phyloP scores from a whole-genome alignment of 495 filamentous ascomycete species.

The Daldinia decipiens region DNA sequence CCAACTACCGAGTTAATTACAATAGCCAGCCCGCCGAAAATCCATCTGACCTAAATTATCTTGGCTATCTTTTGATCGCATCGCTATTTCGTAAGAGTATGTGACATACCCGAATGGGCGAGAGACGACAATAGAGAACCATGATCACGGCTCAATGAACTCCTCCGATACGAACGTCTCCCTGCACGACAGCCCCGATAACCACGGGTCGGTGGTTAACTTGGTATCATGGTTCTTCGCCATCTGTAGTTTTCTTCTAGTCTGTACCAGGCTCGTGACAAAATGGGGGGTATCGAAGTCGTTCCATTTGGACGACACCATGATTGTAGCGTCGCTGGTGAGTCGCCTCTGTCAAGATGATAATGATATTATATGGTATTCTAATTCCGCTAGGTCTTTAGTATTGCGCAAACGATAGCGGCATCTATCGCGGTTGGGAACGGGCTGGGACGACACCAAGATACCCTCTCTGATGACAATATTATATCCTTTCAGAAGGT shows the following conservation, averaged over 20 bases:
- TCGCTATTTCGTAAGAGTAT: not conserved
- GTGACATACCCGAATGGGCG: not conserved
- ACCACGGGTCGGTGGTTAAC: slow-evolving; percentile 12
- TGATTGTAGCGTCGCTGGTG: slow-evolving; percentile 11
- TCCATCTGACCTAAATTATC: not conserved
- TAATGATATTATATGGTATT: not conserved
- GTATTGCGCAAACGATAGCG: slow-evolving; percentile 8
- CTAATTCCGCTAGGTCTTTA: not conserved
- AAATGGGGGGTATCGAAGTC: slow-evolving; percentile 5
- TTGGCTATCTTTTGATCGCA: not conserved
- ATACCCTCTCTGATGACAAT: slow-evolving; percentile 3
- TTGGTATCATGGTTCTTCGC: slow-evolving; percentile 3
- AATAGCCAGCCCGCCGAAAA: not conserved
- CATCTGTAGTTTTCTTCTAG: slow-evolving; percentile 6
- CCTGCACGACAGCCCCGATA: slow-evolving; percentile 9
- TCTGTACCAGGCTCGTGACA: not conserved
- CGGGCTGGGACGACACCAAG: slow-evolving; percentile 5
- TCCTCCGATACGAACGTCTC: slow-evolving; percentile 10
- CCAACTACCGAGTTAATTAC: not conserved
- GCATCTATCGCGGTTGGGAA: slow-evolving; percentile 12
- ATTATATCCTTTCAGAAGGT: slow-evolving; percentile 13
- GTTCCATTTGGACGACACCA: slow-evolving; percentile 6
- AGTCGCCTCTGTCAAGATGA: not conserved
- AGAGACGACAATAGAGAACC: not conserved
- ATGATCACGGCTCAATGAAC: slow-evolving; percentile 13